Base-by-base conservation (phyloP, 2,329 filamentous ascomycete genomes). In the Epichloe gansuensis region DNA sequence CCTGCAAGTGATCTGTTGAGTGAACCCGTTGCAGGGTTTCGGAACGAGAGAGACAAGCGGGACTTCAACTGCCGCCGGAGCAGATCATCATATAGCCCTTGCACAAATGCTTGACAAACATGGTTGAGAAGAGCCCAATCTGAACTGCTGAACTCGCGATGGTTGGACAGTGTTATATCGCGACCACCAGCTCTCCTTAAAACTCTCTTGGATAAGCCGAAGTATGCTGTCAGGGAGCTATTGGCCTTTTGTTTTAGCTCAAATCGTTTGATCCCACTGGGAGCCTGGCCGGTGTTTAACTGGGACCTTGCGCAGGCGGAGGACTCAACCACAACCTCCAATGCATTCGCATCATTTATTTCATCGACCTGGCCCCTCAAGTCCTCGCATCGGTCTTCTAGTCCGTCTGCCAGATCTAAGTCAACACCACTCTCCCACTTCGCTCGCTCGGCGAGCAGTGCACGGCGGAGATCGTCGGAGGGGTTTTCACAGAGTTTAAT, bases 401-500 rank as follows among this genome's bases (percentile, higher is more conserved):
- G 67, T 17, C 70, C 69, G 3, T 67, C 64, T 3, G 57, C 58
- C 3, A 63, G 62, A 4, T 67, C 65, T 5, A 63, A 59, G 2
- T 73, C 73, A 3, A 67, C 65, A 3, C 73, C 80, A 45, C 68
- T 75, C 57, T 91, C 86, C 86, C 87, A 91, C 61, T 83, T 88
- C 44, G 73, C 68, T 6, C 86, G 78, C 60, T 86, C 84, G 37
- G 81, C 75, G 4, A 78, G 62, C 5, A 94, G 74, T 52, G 80
- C 81, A 9, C 71, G 64, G 13, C 77, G 77, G 1, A 94, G 73
- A 53, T 77, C 72, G 2, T 75, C 67, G 0, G 78, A 75, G 2
- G 89, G 89, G 43, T 71, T 77, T 64, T 91, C 77, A 61, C 89
- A 95, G 15, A 95, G 75, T 63, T 94, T 93, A 64, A 95, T 84